Base-by-base conservation (phyloP, 495 filamentous ascomycete genomes). In the Oidiodendron maius region DNA sequence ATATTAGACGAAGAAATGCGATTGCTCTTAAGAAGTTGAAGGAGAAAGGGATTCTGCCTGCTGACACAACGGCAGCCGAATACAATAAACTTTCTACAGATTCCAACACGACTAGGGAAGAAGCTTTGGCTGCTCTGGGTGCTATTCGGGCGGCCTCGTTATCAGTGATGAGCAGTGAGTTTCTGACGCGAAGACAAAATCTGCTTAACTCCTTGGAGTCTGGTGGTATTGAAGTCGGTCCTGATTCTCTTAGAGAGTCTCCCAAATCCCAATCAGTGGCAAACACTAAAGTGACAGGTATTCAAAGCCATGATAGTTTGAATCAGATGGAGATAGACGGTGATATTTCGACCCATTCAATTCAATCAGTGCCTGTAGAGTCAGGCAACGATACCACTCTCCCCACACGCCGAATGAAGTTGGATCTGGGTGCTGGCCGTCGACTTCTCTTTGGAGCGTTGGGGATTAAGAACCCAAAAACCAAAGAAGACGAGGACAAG, bases 371-470 rank as follows among this genome's bases (percentile, higher is more conserved):
- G 15, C 30, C 57, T 26, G 6, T 24, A 1, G 48, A 57, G 15
- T 40, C 46, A 13, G 38, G 4, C 9, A 35, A 12, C 22, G 34
- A 18, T 24, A 43, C 6, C 10, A 17, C 37, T n/a, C 15, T 40
- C 10, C n/a, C 23, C 32, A 63, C 69, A 51, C 65, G 65, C 38
- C 72, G 74, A 47, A 67, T 69, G 1, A 71, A 69, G 46, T 59
- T 89, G 16, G 84, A 91, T 57, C 53, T 88, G 3, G 77, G 68
- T 8, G 81, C 84, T 48, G 79, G 80, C 3, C 75, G 77, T 35
- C 71, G 87, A 50, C 60, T 91, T 51, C 58, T 93, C 0, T 89
- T 89, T 56, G 80, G 82, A 16, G 78, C 83, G 18, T 69, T 90
- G n/a, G 87, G 86, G 25, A 65, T 89, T 3, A 75, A 74, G 47